phyloP scores from a whole-genome alignment of 2,329 filamentous ascomycete genomes.

The Leptographium procerum region DNA sequence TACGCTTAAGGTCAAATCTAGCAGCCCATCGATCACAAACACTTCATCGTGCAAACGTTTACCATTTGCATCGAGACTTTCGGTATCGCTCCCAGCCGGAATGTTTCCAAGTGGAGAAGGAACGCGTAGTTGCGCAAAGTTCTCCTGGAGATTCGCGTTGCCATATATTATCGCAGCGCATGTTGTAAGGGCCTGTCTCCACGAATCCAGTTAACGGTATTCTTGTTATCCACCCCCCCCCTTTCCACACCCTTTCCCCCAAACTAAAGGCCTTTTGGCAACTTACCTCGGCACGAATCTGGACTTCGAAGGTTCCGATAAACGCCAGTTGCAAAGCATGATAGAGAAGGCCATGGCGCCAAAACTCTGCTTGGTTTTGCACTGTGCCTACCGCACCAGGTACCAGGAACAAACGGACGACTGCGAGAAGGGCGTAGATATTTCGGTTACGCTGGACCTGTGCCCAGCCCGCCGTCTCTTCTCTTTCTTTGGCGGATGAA shows the following conservation, averaged over 20 bases:
- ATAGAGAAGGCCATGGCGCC: slow-evolving; percentile 68
- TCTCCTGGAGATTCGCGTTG: slow-evolving; percentile 71
- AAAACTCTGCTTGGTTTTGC: slow-evolving; percentile 78
- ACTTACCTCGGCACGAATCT: slow-evolving; percentile 69
- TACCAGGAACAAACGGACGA: slow-evolving; percentile 76
- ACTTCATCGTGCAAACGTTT: slow-evolving; percentile 39
- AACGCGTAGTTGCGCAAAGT: slow-evolving; percentile 79
- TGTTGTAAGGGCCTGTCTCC: slow-evolving; percentile 58
- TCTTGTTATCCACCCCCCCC: too few species aligned
- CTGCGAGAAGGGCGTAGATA: slow-evolving; percentile 76
- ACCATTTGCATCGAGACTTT: slow-evolving; percentile 27
- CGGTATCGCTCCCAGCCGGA: slow-evolving; percentile 12
- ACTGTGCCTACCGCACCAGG: slow-evolving; percentile 68
- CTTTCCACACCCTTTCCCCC: neutral
- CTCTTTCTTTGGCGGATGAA: slow-evolving; percentile 22
- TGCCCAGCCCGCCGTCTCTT: slow-evolving; percentile 61
- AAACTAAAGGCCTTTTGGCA: neutral
- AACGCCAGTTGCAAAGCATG: slow-evolving; percentile 78
- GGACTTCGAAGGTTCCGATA: slow-evolving; percentile 55
- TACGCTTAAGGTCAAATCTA: slow-evolving; percentile 68
- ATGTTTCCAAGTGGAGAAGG: slow-evolving; percentile 39
- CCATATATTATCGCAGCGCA: slow-evolving; percentile 82
- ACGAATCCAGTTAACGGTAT: neutral
- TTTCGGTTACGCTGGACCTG: slow-evolving; percentile 77
- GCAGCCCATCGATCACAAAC: slow-evolving; percentile 86